Percentiles rank a stretch among this genome's conserved stretches.
Evolutionary conservation across 768 basidiomycete genomes (phyloP).

Genomic region (Pulveroboletus sp.): DNA sequence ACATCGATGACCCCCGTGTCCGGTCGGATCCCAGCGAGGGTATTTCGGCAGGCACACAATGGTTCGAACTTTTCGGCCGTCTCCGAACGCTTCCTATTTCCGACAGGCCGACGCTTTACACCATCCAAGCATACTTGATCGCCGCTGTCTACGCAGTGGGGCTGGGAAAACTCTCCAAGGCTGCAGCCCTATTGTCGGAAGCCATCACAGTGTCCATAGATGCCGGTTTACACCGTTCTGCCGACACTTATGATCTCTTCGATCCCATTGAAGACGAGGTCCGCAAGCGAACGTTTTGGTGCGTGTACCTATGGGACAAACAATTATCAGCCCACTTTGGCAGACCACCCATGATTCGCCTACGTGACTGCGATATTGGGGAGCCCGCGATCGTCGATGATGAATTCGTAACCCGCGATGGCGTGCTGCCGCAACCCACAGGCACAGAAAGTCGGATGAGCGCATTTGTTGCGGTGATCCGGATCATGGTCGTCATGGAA

Average conservation of each 20-base stretch:
- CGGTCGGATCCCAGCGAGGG: conserved; percentile 79
- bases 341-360: conserved; percentile 79
- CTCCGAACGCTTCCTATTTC: conserved; percentile 86
- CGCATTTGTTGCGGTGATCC: conserved; percentile 74
- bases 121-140: conserved; percentile 85
- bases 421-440: conserved; percentile 59
- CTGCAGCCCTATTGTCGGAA: conserved; percentile 82
- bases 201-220: conserved; percentile 86
- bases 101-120: conserved; percentile 88
- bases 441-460: conserved; percentile 75
- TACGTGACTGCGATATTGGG: conserved; percentile 89
- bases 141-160: conserved; percentile 95
- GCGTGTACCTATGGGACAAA: conserved; percentile 96
- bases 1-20: conserved; percentile 90
- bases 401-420: conserved; percentile 80
- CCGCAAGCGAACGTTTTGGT: conserved; percentile 94
- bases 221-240: conserved; percentile 84
- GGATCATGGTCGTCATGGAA: conserved; percentile 87
- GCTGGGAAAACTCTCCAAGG: conserved; percentile 83
- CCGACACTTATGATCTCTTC: conserved; percentile 84
- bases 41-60: conserved; percentile 85
- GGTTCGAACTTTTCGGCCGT: conserved; percentile 86
- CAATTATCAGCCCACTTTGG: conserved; percentile 89
- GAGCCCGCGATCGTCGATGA: conserved; percentile 87
- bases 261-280: conserved; percentile 89